phyloP scores from a whole-genome alignment of 129 eudicot genomes.

The Pseudognaphalium luteoalbum region DNA sequence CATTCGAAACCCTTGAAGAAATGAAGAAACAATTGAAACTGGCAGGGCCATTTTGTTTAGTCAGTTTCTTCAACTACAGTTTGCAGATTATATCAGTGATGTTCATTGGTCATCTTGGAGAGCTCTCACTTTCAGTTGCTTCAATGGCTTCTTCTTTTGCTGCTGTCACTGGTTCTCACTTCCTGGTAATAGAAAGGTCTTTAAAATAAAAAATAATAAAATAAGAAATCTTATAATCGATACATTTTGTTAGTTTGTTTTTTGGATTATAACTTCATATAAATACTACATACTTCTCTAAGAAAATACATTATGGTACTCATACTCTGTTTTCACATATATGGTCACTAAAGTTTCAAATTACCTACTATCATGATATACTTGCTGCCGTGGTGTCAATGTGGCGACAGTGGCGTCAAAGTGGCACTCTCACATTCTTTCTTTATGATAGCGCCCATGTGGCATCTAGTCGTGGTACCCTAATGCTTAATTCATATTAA shows the following conservation, averaged over 20 bases:
- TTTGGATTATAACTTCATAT: too few species aligned
- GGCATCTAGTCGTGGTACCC: too few species aligned
- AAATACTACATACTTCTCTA: too few species aligned
- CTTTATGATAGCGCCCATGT: too few species aligned
- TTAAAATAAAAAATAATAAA: too few species aligned
- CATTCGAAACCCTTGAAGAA: background rate
- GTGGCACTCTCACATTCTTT: too few species aligned
- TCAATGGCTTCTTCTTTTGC: conserved; percentile 1
- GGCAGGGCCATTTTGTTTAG: background rate
- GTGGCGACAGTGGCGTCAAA: background rate
- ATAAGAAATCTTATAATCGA: too few species aligned
- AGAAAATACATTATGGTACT: too few species aligned
- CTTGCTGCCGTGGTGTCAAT: background rate
- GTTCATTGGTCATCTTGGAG: conserved; percentile 2
- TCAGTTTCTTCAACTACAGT: background rate
- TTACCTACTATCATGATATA: background rate
- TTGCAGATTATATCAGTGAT: background rate
- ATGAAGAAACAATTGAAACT: background rate
- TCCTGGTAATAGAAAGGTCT: background rate
- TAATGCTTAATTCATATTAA: background rate
- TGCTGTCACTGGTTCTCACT: background rate
- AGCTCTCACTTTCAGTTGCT: background rate
- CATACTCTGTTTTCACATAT: too few species aligned
- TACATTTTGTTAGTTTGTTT: too few species aligned
- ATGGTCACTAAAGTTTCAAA: background rate